phyloP scores from a whole-genome alignment of 306 rosid genomes.

The Medicago arabica region DNA sequence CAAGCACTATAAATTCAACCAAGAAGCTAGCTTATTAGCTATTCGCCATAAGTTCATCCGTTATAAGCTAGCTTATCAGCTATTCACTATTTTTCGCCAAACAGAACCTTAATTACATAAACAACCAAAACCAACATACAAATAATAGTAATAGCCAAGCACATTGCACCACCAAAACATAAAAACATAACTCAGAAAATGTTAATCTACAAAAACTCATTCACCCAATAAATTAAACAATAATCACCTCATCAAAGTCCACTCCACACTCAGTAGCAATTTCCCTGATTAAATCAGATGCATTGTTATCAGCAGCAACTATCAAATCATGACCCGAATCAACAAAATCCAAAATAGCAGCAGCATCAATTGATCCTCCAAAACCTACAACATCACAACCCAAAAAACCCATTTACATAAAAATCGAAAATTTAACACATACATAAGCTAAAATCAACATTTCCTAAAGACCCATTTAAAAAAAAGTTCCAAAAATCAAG shows the following conservation, averaged over 20 bases:
- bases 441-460: neutral
- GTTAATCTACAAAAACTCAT: neutral
- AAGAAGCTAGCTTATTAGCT: no score
- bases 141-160: slow-evolving; percentile 11
- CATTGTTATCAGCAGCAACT: slow-evolving; percentile 74
- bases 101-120: neutral
- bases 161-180: slow-evolving; percentile 29
- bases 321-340: slow-evolving; percentile 96
- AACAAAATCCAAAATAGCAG: slow-evolving; percentile 85
- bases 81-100: no score
- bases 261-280: slow-evolving; percentile 88
- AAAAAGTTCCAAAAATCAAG: slow-evolving; percentile 26
- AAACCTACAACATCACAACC: slow-evolving; percentile 58
- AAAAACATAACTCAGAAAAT: neutral
- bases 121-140: slow-evolving; percentile 16
- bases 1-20: no score
- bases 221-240: slow-evolving; percentile 8
- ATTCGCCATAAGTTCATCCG: no score
- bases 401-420: neutral
- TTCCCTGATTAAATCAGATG: slow-evolving; percentile 88
- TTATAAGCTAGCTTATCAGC: no score
- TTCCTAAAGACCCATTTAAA: neutral
- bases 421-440: slow-evolving; percentile 1
- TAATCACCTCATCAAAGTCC: slow-evolving; percentile 93
- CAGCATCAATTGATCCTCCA: slow-evolving; percentile 87